Conservation (phyloP, 2,329 filamentous ascomycete species). For the Huntiella bhutanensis region DNA sequence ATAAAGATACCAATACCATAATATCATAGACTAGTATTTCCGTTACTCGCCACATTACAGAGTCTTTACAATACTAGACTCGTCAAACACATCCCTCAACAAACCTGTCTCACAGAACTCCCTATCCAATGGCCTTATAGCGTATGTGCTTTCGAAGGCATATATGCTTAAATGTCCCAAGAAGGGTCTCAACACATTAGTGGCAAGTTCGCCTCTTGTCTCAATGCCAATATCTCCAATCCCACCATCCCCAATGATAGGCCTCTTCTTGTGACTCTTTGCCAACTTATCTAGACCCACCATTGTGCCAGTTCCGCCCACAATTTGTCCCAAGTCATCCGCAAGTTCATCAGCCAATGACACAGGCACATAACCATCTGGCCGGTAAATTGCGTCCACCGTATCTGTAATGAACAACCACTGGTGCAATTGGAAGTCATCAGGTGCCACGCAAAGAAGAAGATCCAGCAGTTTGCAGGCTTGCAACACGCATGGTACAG, state of each 20-base stretch:
- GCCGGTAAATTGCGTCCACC: constrained; percentile 82
- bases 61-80: constrained; percentile 46
- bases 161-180: constrained; percentile 83
- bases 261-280: constrained; percentile 20
- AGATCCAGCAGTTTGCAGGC: constrained; percentile 86
- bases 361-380: constrained; percentile 45
- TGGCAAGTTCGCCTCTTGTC: constrained; percentile 48
- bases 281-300: background rate
- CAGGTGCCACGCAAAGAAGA: constrained; percentile 68
- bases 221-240: constrained; percentile 39
- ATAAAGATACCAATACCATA: background rate
- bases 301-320: constrained; percentile 17
- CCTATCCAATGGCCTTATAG: constrained; percentile 52
- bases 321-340: constrained; percentile 43
- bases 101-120: constrained; percentile 44
- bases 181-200: constrained; percentile 67
- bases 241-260: constrained; percentile 31
- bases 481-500: constrained; percentile 60
- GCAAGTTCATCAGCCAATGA: constrained; percentile 73
- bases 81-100: constrained; percentile 61
- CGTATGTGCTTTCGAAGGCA: constrained; percentile 82
- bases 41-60: constrained; percentile 20
- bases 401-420: constrained; percentile 97
- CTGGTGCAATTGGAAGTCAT: constrained; percentile 95
- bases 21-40: background rate